These are phyloP conservation scores for Mortierella sp. DNA, from an alignment of 371 early-diverging fungal genomes.

Conservation along the genomic window DNA sequence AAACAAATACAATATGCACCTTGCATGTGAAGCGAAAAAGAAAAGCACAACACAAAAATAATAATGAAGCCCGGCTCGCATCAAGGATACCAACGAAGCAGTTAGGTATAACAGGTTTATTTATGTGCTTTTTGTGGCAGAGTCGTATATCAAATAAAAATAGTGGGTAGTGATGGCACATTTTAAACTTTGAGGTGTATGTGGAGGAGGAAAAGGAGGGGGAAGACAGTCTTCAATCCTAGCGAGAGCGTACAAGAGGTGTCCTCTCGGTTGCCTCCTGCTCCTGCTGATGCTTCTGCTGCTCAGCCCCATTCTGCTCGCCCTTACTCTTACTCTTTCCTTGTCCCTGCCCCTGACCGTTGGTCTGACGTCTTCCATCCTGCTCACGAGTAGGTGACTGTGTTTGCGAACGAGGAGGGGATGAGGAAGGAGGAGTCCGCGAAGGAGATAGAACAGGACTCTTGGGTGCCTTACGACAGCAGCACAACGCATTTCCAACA, in stretches of 20 bases:
- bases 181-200: background rate
- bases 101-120: slow-evolving; percentile 21
- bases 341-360: background rate
- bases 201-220: background rate
- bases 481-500: slow-evolving; percentile 17
- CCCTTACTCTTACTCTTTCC: background rate
- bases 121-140: background rate
- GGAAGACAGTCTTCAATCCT: background rate
- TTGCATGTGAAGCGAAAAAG: slow-evolving; percentile 10
- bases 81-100: slow-evolving; percentile 12
- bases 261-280: slow-evolving; percentile 9
- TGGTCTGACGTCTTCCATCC: background rate
- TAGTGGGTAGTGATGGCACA: background rate
- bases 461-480: slow-evolving; percentile 16
- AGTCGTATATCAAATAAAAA: background rate
- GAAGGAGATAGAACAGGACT: background rate
- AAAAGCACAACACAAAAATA: background rate
- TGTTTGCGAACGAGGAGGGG: background rate
- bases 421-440: background rate
- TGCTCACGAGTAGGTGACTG: background rate
- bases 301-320: background rate
- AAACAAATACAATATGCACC: background rate
- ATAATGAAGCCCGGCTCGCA: slow-evolving; percentile 15
- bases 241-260: slow-evolving; percentile 11
- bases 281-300: background rate